Percentiles rank a stretch among this genome's conserved stretches.
phyloP scores from a whole-genome alignment of 2,329 filamentous ascomycete genomes.

The Monosporascus cannonballus region DNA sequence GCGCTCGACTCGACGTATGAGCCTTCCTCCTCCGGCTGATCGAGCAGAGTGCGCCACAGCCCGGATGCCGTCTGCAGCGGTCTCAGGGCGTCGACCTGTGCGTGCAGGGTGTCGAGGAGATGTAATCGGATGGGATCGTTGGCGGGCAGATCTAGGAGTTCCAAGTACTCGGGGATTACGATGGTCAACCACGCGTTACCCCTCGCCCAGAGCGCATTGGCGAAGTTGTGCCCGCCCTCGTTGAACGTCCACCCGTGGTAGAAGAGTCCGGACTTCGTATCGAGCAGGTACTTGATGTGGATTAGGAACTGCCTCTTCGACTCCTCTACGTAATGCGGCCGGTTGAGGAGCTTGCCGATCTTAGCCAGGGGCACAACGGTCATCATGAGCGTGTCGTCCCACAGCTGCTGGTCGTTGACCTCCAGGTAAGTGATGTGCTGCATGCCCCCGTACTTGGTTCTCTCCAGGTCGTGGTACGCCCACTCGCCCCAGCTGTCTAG shows the following conservation, averaged over 20 bases:
- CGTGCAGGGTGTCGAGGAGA: conserved; percentile 57
- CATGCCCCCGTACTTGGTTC: conserved; percentile 66
- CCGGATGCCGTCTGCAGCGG: conserved; percentile 55
- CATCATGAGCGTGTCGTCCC: conserved; percentile 89
- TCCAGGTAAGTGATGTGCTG: conserved; percentile 71
- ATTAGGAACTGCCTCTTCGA: conserved; percentile 72
- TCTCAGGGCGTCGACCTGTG: conserved; percentile 61
- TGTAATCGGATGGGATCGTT: conserved; percentile 58
- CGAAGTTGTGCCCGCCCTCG: conserved; percentile 58
- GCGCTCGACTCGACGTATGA: conserved; percentile 74
- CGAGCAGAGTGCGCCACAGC: conserved; percentile 69
- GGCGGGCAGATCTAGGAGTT: conserved; percentile 57
- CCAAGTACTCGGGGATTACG: conserved; percentile 75
- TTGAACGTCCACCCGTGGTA: conserved; percentile 81
- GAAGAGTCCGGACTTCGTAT: conserved; percentile 65
- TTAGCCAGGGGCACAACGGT: conserved; percentile 75
- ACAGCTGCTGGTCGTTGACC: conserved; percentile 68
- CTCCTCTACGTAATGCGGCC: conserved; percentile 70
- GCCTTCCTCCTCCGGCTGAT: conserved; percentile 57
- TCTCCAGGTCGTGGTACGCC: conserved; percentile 70
- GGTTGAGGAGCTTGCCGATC: conserved; percentile 64
- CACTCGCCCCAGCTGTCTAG: conserved; percentile 77
- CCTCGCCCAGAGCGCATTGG: conserved; percentile 50
- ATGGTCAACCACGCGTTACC: conserved; percentile 75
- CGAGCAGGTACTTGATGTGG: conserved; percentile 74